These are phyloP conservation scores for Podaxis carcinomalis DNA, from an alignment of 768 basidiomycete genomes.

Conservation along the genomic window DNA sequence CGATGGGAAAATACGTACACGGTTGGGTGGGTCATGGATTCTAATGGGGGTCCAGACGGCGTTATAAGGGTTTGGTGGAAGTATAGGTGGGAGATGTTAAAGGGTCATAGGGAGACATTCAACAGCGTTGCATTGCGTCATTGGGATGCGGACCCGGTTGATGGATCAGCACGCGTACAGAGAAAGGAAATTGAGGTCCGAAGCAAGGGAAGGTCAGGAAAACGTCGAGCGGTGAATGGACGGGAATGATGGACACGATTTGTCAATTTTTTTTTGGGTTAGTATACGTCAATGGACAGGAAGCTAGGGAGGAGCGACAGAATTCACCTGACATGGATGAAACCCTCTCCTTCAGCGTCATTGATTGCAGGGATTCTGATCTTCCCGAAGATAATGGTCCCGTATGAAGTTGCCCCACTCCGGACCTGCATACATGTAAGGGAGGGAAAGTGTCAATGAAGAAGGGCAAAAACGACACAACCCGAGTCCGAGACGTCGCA, in stretches of 20 bases:
- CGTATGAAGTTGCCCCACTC: slow-evolving; percentile 58
- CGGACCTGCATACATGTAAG: slow-evolving; percentile 29
- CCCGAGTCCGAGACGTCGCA: not conserved
- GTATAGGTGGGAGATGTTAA: slow-evolving; percentile 1
- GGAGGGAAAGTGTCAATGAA: not conserved
- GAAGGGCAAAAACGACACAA: not conserved
- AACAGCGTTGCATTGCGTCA: slow-evolving; percentile 5
- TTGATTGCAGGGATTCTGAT: slow-evolving; percentile 64
- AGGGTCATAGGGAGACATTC: slow-evolving; percentile 1
- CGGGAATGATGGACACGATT: not conserved
- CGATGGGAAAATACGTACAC: slow-evolving; percentile 35
- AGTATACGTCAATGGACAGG: not conserved
- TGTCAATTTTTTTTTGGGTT: not conserved
- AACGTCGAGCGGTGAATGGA: not conserved
- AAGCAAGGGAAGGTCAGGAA: not conserved
- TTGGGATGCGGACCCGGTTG: slow-evolving; percentile 4
- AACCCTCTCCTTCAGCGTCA: slow-evolving; percentile 61
- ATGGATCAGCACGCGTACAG: not conserved
- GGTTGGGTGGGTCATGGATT: slow-evolving; percentile 73
- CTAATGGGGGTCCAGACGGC: slow-evolving; percentile 27
- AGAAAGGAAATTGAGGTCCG: slow-evolving; percentile 2
- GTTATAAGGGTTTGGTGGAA: slow-evolving; percentile 6
- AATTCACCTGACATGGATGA: slow-evolving; percentile 64
- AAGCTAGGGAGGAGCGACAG: slow-evolving; percentile 4
- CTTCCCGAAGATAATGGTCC: slow-evolving; percentile 73